Base-by-base conservation (phyloP, 164 flowering plant genomes). In the Tetrastigma voinierianum region DNA sequence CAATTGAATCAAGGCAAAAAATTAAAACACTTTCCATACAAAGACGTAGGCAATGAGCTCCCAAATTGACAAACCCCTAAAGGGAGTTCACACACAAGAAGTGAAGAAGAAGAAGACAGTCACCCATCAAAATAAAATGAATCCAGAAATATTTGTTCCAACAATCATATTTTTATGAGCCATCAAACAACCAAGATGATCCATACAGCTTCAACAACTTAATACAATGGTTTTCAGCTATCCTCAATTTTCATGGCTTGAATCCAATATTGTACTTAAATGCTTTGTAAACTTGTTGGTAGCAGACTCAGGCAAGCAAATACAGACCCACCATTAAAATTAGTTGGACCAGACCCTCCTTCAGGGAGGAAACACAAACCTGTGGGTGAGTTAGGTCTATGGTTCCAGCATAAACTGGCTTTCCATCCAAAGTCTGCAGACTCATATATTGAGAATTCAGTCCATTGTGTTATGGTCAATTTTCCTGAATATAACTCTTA, bases 381-480 rank as follows among this genome's bases (percentile, higher is more conserved):
- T 93, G 98, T 2, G 96, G 98, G 10, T 89, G 96, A 1, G 90
- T 86, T 20, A 93, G 67, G 69, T 91, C 97, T 0, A 89, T 81
- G 1, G 93, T 96, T 14, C 97, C 97, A 0, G 90, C 96, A 61
- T 88, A 91, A 49, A 79, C 59, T 0, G 97, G 96, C 62, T 64
- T 70, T 16, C 96, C 90, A 87, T 2, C 98, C 97, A 67, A 93
- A 93, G 78, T 90, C 97, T 0, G 94, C 86, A 46, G 79, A 75
- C 57, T 90, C 90, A 44, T 91, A 87, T 2, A 91, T 82, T 0
- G 87, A 79, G 57, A 93, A 91, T 59, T 96, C 74, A 2, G 97
- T 91, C 98, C 98, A 93, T 59, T 89, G 96, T 0, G 98, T 91
- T 56, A 94, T 90, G 1, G 87, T 82, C 66, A 94, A 65, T 63